Evolutionary conservation across 176 grass and related monocot genomes (phyloP), one percentile per base, ranked within the genome.

Genomic region (Triticum dicoccoides): DNA sequence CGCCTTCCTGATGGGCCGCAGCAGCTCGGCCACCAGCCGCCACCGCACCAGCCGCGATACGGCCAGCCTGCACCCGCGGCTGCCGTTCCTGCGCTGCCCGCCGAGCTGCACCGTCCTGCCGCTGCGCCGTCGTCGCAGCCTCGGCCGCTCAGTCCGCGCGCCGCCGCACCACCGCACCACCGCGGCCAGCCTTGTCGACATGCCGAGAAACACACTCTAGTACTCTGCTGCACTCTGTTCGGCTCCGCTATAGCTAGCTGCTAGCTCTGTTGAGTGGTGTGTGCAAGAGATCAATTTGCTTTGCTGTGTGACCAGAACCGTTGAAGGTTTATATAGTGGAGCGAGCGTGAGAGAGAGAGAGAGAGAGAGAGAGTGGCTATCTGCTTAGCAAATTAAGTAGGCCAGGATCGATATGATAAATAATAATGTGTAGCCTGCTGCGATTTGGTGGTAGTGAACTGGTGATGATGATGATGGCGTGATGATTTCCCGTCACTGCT

Each of bases 41-140:
- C 91, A 92, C 80, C 91, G 59, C 84, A 89, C 67, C 54, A 89
- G 61, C 29, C 87, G 45, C 62, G 84, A 83, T 66, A 92, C 69
- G 61, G 80, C 84, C 32, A 92, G 51, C 80, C 87, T 79, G 79
- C 86, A 27, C 41, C 39, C 39, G 1, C 33, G 29, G 0, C 49
- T 3, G 10, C 61, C 42, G 29, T 80, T 39, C 75, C 85, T 74
- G 6, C 89, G 81, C 76, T 68, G 80, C 17, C 87, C 87, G 30
- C 91, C 91, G n/a, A 89, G 91, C 74, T 77, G 68, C 68, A 92
- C 91, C 49, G 91, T 87, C 15, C 80, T 62, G 61, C 87, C 84
- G 85, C 85, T 61, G 61, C 84, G 82, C 58, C 83, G 75, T 2
- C 79, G 83, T 5, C 74, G 87, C 59, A 30, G 65, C 80, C 35